Base-by-base conservation (phyloP, 371 early-diverging fungal genomes). In the Zychaea mexicana region DNA sequence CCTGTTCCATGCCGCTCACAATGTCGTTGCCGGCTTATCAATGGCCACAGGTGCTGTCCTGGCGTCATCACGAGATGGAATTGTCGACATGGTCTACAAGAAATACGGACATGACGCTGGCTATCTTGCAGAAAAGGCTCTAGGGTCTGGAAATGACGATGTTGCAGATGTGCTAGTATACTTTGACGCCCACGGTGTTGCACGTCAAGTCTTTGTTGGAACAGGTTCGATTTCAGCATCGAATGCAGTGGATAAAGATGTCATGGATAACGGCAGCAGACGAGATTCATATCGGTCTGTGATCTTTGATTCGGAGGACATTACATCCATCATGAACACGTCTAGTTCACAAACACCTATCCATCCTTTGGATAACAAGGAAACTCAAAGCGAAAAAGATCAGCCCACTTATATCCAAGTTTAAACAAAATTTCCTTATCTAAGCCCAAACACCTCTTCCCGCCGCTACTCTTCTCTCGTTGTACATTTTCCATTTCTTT, bases 71-170 rank as follows among this genome's bases (percentile, higher is more conserved):
- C 65, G 79, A 3, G 66, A 74, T 30, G 67, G 76, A 10, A 21
- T 72, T 9, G 68, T 73, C 17, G 70, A 72, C 22, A 56, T 79
- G 49, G 57, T 79, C n/a, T 67, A 70, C 22, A 71, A 70, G 46
- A 76, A 76, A 47, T 79, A 76, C 31, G 79, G 79, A 7, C 26
- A 45, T 2, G 79, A 76, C 65, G 79, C 73, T 21, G 74, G 74
- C 1, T 79, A 67, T 55, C 59, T 76, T 21, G 74, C 72, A 1
- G 68, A 72, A 49, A 71, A 66, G 28, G 69, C 79, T 0, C 33
- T 79, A n/a, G 76, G 74, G 13, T 47, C 68, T 2, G 49, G 39
- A 10, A 67, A 55, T 12, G 53, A 52, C 13, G 65, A 73, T 57
- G 54, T 67, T 3, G 69, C 69, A 19, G 73, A 71, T 39, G 62